Evolutionary conservation across 306 rosid species (phyloP).

Genomic region (Canavalia ensiformis): DNA sequence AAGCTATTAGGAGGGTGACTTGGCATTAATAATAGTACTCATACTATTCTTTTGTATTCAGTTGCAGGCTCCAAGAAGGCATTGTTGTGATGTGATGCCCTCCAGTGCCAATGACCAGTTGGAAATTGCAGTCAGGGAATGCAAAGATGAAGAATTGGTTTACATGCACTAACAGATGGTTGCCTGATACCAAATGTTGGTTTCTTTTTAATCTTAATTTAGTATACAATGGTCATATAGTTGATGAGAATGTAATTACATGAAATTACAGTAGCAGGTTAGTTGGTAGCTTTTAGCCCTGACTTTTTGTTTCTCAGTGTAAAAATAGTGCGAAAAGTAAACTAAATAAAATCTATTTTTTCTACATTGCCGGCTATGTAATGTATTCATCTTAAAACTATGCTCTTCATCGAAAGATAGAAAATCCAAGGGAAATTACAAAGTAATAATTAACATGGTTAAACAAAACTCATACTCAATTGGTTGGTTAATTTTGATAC

Average conservation of each 20-base stretch:
- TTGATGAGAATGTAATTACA: slow-evolving; percentile 2
- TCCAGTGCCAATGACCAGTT: slow-evolving; percentile 56
- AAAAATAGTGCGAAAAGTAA: not conserved
- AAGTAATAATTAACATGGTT: not conserved
- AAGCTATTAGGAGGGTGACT: not conserved
- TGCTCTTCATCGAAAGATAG: not conserved
- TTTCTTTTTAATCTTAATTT: slow-evolving; percentile 17
- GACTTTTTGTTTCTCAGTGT: slow-evolving; percentile 27
- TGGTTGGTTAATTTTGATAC: not conserved
- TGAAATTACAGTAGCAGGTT: slow-evolving; percentile 24
- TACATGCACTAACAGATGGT: slow-evolving; percentile 56
- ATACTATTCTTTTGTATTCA: slow-evolving; percentile 50
- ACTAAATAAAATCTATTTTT: not conserved
- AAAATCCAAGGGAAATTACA: not conserved
- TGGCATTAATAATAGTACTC: slow-evolving; percentile 33
- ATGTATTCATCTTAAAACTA: slow-evolving; percentile 17
- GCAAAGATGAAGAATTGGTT: slow-evolving; percentile 82
- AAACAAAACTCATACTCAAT: not conserved
- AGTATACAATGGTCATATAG: slow-evolving; percentile 4
- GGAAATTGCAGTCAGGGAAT: slow-evolving; percentile 81
- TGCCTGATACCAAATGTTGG: slow-evolving; percentile 7
- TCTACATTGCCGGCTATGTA: not conserved
- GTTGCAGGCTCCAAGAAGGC: slow-evolving; percentile 94
- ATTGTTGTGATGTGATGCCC: slow-evolving; percentile 82
- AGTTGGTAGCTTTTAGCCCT: slow-evolving; percentile 15